These are phyloP conservation scores for Immersiella caudata DNA, from an alignment of 495 filamentous ascomycete species.

Conservation along the genomic window DNA sequence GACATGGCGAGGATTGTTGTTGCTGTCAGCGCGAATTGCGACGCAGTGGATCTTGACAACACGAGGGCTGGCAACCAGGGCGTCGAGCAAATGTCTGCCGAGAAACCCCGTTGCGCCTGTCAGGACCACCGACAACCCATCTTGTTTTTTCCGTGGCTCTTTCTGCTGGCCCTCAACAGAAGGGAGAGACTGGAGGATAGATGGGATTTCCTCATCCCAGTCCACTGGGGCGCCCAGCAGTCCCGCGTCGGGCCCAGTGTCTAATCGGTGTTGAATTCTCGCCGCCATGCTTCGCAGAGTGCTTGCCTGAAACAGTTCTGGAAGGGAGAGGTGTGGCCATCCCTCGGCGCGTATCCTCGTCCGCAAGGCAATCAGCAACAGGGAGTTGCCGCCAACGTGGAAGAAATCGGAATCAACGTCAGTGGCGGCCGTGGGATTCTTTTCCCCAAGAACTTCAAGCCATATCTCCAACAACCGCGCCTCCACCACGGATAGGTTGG, in stretches of 20 bases:
- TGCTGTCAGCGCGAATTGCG: conserved; percentile 1
- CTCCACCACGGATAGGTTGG: background rate
- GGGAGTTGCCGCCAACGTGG: conserved; percentile 6
- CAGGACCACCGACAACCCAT: conserved; percentile 19
- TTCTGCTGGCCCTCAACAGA: background rate
- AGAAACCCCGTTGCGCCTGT: conserved; percentile 42
- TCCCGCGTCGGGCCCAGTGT: conserved; percentile 14
- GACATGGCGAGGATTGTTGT: background rate
- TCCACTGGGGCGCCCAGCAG: conserved; percentile 34
- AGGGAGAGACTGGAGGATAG: too few species aligned
- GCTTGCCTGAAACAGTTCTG: background rate
- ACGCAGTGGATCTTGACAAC: conserved; percentile 28
- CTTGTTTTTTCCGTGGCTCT: background rate
- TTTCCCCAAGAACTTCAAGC: background rate
- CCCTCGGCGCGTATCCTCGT: background rate
- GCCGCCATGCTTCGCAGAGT: conserved; percentile 21
- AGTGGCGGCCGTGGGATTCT: background rate
- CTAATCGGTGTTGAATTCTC: background rate
- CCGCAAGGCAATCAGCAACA: background rate
- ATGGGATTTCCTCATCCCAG: conserved; percentile 43
- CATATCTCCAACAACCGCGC: background rate
- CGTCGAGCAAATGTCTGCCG: conserved; percentile 22
- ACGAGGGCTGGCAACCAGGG: conserved; percentile 14
- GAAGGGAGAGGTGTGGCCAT: background rate
- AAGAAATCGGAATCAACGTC: conserved; percentile 3